Base-by-base conservation (phyloP, 495 filamentous ascomycete genomes). In the Xylaria acuta region DNA sequence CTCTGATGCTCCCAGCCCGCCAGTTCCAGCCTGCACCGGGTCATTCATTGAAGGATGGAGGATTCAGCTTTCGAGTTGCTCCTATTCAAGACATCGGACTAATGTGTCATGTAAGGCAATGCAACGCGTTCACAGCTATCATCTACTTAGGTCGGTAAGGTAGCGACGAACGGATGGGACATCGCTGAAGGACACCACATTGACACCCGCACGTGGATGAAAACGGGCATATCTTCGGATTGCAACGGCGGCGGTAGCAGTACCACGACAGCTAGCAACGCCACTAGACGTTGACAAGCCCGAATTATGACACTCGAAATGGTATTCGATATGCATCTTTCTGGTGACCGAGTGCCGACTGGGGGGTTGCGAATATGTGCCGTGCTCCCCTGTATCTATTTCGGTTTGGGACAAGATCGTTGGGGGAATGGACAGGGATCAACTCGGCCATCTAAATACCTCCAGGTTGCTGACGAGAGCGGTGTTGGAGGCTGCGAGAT, bases 321-420 rank as follows among this genome's bases (percentile, higher is more conserved):
- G 58, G 58, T 3, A 64, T 20, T 38, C 25, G 45, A 49, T 49
- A 32, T 40, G 34, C 32, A 16, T 49, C 18, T 41, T 38, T 70
- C 67, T 69, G 67, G 67, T 70, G 68, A 60, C 51, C 67, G 68
- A 70, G 59, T 63, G 68, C 45, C 58, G 68, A 64, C 59, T 59
- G 16, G 58, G 68, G 43, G 58, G 30, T 12, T 63, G 56, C 58
- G 40, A 51, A 70, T 64, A 64, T 64, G 68, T 70, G 68, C 43
- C 59, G 59, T 30, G 56, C 18, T 38, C 58, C 38, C 51, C 49
- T 69, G 38, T 60, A 47, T 70, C 68, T 70, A 70, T 70, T 70
- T 70, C 68, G 34, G 58, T 70, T 64, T 70, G 40, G 68, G 54
- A 64, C 58, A 53, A 54, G 65, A 36, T 67, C 30, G 68, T 49